Percentiles rank a stretch among this genome's conserved stretches.
Conservation (phyloP, 768 basidiomycete genomes). For the Serendipita vermifera region DNA sequence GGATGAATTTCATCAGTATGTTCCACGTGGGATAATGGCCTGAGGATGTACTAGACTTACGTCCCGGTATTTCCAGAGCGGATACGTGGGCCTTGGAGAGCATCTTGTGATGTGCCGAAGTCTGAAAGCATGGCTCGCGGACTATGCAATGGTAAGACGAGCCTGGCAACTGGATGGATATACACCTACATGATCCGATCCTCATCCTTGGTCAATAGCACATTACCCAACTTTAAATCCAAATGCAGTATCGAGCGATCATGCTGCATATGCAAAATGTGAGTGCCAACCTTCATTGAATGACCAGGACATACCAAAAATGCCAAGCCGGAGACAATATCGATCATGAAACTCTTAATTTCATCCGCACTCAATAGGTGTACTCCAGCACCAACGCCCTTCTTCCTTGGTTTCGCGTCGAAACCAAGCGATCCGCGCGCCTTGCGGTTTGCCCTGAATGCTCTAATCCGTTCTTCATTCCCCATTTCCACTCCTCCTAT, state of each 20-base stretch:
- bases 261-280: constrained; percentile 39
- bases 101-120: constrained; percentile 89
- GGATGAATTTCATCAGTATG: not conserved
- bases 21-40: not conserved
- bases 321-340: constrained; percentile 73
- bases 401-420: constrained; percentile 24
- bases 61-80: constrained; percentile 94
- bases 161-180: constrained; percentile 5
- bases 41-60: no score
- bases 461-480: constrained; percentile 52
- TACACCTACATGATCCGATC: constrained; percentile 56
- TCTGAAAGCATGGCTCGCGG: constrained; percentile 92
- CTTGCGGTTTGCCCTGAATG: constrained; percentile 56
- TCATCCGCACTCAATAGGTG: constrained; percentile 80
- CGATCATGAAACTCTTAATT: constrained; percentile 63
- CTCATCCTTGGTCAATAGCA: constrained; percentile 84
- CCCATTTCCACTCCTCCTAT: constrained; percentile 12
- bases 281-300: not conserved
- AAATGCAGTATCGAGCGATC: constrained; percentile 78
- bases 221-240: constrained; percentile 90
- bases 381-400: constrained; percentile 46
- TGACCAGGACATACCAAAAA: constrained; percentile 54
- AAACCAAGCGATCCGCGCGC: constrained; percentile 21
- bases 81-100: constrained; percentile 52
- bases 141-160: constrained; percentile 27